Percentiles rank a stretch among this genome's conserved stretches.
Evolutionary conservation across 208 protist genomes (phyloP).

Genomic region (Wallacemonas sp.): DNA sequence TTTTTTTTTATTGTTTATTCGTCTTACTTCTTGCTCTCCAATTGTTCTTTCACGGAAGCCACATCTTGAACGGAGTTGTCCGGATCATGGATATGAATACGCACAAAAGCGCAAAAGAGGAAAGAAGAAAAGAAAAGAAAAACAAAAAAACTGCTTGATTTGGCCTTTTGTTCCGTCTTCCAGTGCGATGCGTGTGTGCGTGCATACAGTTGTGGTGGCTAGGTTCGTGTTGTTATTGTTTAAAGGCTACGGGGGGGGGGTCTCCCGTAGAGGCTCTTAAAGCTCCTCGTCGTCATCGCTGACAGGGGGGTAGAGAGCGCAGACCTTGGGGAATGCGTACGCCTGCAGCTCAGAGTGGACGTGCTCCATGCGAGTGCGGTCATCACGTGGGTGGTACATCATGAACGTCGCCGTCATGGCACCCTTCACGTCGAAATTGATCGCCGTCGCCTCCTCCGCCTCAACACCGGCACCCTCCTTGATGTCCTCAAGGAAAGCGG

Average conservation of each 20-base stretch:
- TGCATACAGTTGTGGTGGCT: background rate
- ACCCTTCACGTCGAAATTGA: constrained; percentile 38
- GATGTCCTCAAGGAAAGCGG: constrained; percentile 44
- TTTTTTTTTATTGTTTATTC: too few relatives aligned
- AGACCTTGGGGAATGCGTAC: constrained; percentile 43
- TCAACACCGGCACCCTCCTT: constrained; percentile 22
- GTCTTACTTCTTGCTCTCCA: background rate
- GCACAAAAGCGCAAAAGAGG: constrained; percentile 6
- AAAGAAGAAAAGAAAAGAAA: constrained; percentile 24
- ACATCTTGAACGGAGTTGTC: too few relatives aligned
- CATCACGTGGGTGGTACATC: constrained; percentile 29
- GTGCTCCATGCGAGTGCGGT: constrained; percentile 20
- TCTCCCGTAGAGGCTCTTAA: background rate
- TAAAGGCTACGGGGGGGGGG: background rate
- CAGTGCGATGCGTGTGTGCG: background rate
- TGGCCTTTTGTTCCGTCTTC: background rate
- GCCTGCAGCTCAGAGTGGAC: constrained; percentile 40
- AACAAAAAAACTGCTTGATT: background rate
- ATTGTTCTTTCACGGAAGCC: background rate
- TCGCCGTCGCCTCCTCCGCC: constrained; percentile 24
- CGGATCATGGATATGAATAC: too few relatives aligned
- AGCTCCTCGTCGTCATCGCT: constrained; percentile 12
- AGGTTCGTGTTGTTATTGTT: background rate
- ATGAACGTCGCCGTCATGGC: constrained; percentile 49
- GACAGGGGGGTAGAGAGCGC: constrained; percentile 27